Evolutionary conservation across 108 stramenopile species (phyloP), one percentile per base, ranked within the genome.

Genomic region (Stephanodiscus minutulus): DNA sequence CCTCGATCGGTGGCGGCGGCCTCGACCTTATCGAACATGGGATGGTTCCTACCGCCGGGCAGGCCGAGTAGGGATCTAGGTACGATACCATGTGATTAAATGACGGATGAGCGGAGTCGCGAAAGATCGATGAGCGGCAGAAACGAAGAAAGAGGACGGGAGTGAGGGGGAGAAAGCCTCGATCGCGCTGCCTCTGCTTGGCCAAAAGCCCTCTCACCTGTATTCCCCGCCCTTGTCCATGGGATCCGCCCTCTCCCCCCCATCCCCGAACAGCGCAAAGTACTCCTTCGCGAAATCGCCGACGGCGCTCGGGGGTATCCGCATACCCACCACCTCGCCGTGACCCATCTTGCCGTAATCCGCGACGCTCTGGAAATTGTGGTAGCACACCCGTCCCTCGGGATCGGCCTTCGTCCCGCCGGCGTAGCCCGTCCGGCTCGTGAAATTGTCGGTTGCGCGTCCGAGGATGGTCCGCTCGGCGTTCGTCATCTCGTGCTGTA

Each of bases 261-360:
- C 78, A n/a, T 74, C 74, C 20, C 82, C 79, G 67, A 92, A 94
- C 54, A 93, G 68, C 24, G 83, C 83, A 75, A 92, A 94, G 73
- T 96, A 94, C 37, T 87, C 85, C 56, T 86, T 73, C 1, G 91
- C 83, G 63, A 96, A 96, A 33, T 87, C 83, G 2, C 80, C 85
- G 41, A 96, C 61, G 41, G 86, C 73, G 35, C 72, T 70, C 29
- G 81, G 48, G 0, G 95, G 95, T 53, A 94, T 77, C 18, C 58
- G 78, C 65, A 96, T 79, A 10, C 87, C 87, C 21, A 96, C 95
- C 15, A 94, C 95, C 79, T 96, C 95, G 15, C 86, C 95, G 61
- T 92, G 93, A 31, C 95, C 96, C 13, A 92, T 65, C 55, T 84
- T 85, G 54, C 95, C 95, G 73, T 96, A 96, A 55, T 96, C 95